Percentiles rank a stretch among this genome's conserved stretches.
Evolutionary conservation across 2,329 filamentous ascomycete genomes (phyloP).

Genomic region (Penicillium verrucosum): DNA sequence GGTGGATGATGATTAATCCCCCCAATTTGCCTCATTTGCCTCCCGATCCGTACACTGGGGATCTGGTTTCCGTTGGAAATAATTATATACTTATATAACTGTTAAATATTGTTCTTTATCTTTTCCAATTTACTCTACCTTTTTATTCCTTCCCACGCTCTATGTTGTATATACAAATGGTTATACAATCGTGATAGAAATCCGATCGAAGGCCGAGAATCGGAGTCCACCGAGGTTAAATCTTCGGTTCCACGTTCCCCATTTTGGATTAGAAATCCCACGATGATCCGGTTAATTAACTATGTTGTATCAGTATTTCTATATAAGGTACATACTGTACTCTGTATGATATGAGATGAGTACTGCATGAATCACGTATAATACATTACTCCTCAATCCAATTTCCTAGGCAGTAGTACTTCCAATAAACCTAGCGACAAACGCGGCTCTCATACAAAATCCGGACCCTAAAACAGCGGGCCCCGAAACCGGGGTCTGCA

Average conservation of each 20-base stretch:
- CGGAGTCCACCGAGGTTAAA: slow-evolving; percentile 5
- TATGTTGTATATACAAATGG: neutral
- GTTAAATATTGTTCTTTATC: too few relatives aligned
- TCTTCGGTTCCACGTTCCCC: slow-evolving; percentile 2
- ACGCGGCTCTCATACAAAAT: neutral
- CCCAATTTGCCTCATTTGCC: slow-evolving; percentile 1
- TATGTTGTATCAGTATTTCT: too few relatives aligned
- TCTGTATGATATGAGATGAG: neutral
- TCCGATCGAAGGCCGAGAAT: slow-evolving; percentile 1
- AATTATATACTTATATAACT: neutral
- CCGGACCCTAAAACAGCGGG: neutral
- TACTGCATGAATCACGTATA: slow-evolving; percentile 1
- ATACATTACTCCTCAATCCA: neutral
- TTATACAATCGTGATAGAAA: neutral
- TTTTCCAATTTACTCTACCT: neutral
- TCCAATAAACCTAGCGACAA: slow-evolving; percentile 1
- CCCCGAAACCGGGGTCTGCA: neutral
- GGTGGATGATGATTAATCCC: slow-evolving; percentile 21
- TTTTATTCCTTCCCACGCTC: neutral
- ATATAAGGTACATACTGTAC: neutral
- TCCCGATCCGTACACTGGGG: neutral
- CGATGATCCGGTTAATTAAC: neutral
- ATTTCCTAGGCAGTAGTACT: neutral
- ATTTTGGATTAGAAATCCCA: neutral
- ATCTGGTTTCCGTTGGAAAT: neutral